These are phyloP conservation scores for Colletotrichum abscissum DNA, from an alignment of 2,329 filamentous ascomycete species.

Conservation along the genomic window DNA sequence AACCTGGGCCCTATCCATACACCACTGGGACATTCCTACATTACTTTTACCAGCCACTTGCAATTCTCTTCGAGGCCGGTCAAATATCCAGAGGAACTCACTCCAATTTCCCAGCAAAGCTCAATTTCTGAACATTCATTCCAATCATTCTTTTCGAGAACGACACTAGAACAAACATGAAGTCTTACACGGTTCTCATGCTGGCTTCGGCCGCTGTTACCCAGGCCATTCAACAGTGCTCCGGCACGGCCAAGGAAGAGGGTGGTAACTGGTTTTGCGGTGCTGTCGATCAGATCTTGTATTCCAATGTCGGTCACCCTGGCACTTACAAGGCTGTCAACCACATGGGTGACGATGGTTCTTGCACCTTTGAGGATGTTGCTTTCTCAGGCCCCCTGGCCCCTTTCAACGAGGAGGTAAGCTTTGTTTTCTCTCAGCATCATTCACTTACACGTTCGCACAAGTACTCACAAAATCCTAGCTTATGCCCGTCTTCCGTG, in stretches of 20 bases:
- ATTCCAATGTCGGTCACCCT: constrained; percentile 67
- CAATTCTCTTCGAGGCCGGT: constrained; percentile 18
- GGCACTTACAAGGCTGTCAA: constrained; percentile 75
- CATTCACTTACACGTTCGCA: neutral
- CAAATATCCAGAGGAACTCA: constrained; percentile 19
- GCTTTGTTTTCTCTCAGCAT: constrained; percentile 39
- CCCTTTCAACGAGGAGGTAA: constrained; percentile 78
- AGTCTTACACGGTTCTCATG: constrained; percentile 41
- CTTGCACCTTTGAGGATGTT: constrained; percentile 64
- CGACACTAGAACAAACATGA: constrained; percentile 43
- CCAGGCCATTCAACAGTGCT: constrained; percentile 49
- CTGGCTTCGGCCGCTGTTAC: constrained; percentile 44
- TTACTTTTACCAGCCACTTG: neutral
- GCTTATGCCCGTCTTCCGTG: constrained; percentile 80
- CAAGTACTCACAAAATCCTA: constrained; percentile 44
- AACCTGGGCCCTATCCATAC: constrained; percentile 12
- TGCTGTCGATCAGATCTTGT: constrained; percentile 71
- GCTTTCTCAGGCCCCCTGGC: constrained; percentile 70
- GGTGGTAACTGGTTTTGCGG: constrained; percentile 75
- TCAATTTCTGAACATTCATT: constrained; percentile 5
- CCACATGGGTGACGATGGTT: constrained; percentile 65
- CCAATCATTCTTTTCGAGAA: constrained; percentile 10
- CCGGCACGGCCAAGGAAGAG: constrained; percentile 48
- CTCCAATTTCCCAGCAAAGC: constrained; percentile 17
- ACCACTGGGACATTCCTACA: constrained; percentile 18